These are phyloP conservation scores for Naganishia liquefaciens DNA, from an alignment of 1,284 basidiomycete species.

Conservation along the genomic window DNA sequence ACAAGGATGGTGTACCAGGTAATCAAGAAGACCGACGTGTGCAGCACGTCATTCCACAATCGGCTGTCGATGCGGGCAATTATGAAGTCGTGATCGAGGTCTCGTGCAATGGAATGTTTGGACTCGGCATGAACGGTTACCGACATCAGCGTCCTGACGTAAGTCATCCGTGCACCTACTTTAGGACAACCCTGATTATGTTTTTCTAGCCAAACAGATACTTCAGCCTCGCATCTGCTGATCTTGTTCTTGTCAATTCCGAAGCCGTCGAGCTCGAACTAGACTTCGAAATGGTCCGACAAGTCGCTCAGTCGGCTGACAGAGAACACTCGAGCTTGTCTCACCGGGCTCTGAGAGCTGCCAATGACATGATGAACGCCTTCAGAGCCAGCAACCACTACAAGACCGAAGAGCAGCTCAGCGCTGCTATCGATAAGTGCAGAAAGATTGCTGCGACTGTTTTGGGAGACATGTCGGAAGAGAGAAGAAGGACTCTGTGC, in stretches of 20 bases:
- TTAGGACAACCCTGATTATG: too few relatives aligned
- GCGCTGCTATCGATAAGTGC: constrained; percentile 57
- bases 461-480: constrained; percentile 79
- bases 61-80: constrained; percentile 64
- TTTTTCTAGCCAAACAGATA: constrained; percentile 76
- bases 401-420: too few relatives aligned
- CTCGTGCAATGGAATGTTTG: constrained; percentile 88
- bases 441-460: constrained; percentile 77
- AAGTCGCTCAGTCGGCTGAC: constrained; percentile 73
- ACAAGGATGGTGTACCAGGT: too few relatives aligned
- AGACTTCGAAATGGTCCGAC: constrained; percentile 77
- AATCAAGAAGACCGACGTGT: constrained; percentile 81
- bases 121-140: constrained; percentile 78
- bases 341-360: constrained; percentile 75
- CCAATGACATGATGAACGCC: constrained; percentile 91
- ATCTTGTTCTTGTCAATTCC: constrained; percentile 90
- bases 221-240: constrained; percentile 67
- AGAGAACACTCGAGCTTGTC: constrained; percentile 79
- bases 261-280: constrained; percentile 81
- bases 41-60: constrained; percentile 82
- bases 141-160: too few relatives aligned
- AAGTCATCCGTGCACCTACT: too few relatives aligned
- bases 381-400: constrained; percentile 67
- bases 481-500: constrained; percentile 44
- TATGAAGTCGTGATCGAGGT: constrained; percentile 83